Evolutionary conservation across 1,284 basidiomycete species (phyloP), one percentile per base, ranked within the genome.

Genomic region (Caloboletus firmus): DNA sequence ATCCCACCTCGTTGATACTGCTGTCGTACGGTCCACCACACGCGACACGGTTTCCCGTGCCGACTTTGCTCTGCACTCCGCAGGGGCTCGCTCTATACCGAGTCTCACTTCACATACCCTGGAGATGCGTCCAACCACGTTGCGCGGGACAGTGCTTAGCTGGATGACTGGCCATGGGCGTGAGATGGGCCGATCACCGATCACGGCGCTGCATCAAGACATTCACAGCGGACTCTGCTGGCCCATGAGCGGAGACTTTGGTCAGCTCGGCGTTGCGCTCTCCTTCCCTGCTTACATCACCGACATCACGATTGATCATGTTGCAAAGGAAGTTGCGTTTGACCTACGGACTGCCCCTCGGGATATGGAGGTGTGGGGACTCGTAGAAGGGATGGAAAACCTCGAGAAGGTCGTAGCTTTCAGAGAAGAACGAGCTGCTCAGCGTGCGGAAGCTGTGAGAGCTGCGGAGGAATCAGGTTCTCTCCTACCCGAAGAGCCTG

Each of bases 241-340:
- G 95, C 91, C 96, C 2, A 93, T 98, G 73, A 75, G 74, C 3
- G 95, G 95, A 0, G 65, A 76, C 7, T 70, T 81, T 44, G 96
- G 95, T 4, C 87, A 91, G 64, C 75, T 98, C 2, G 94, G 91
- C 5, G 85, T 99, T 40, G 77, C 79, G 45, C 83, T 98, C 18
- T 84, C 87, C 2, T 78, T 81, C 6, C 83, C 84, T 2, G 81
- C 86, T 9, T 77, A 81, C 49, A 80, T 95, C 39, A 81, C 83
- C 3, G 89, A 91, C 59, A 73, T 98, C 51, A 91, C 91, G 12
- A 81, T 98, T 59, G 95, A 98, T 67, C 96, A 98, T 70, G 84
- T 91, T 34, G 78, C 93, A 8, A 78, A 75, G 56, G 89, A 93
- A 58, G 76, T 94, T 39, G 87, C 92, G 6, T 82, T 85, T 61